phyloP scores from a whole-genome alignment of 225 moss, liverwort and hornwort species.

The Rhytidiadelphus loreus region DNA sequence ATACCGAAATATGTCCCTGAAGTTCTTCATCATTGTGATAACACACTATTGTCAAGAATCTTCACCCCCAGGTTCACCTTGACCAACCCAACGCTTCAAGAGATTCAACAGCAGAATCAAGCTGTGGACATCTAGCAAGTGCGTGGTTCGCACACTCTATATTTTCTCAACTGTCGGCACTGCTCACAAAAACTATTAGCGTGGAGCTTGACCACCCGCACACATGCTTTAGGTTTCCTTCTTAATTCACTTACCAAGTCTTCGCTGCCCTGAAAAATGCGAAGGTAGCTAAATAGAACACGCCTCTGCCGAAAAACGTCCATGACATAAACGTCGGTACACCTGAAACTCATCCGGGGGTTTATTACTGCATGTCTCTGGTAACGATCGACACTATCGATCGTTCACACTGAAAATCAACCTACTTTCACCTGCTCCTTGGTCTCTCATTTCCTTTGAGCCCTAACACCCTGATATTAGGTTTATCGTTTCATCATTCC shows the following conservation, averaged over 20 bases:
- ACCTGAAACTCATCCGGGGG: background rate
- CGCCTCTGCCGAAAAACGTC: background rate
- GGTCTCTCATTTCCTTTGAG: background rate
- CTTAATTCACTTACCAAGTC: background rate
- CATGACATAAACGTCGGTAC: background rate
- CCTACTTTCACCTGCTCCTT: background rate
- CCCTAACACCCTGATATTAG: background rate
- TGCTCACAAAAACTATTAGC: background rate
- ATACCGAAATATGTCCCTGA: constrained; percentile 65
- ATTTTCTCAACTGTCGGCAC: background rate
- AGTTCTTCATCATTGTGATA: constrained; percentile 45
- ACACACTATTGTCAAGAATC: background rate
- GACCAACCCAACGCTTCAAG: background rate
- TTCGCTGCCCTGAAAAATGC: background rate
- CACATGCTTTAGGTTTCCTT: background rate
- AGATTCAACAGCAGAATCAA: background rate
- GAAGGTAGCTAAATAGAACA: background rate
- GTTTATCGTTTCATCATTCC: background rate
- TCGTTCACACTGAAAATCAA: background rate
- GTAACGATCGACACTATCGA: background rate
- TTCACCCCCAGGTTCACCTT: background rate
- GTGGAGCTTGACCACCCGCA: background rate
- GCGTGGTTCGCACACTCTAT: background rate
- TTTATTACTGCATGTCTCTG: background rate
- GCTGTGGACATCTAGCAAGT: background rate